Evolutionary conservation across 352 stramenopile species (phyloP).

Genomic region (Phytophthora podocarpi): DNA sequence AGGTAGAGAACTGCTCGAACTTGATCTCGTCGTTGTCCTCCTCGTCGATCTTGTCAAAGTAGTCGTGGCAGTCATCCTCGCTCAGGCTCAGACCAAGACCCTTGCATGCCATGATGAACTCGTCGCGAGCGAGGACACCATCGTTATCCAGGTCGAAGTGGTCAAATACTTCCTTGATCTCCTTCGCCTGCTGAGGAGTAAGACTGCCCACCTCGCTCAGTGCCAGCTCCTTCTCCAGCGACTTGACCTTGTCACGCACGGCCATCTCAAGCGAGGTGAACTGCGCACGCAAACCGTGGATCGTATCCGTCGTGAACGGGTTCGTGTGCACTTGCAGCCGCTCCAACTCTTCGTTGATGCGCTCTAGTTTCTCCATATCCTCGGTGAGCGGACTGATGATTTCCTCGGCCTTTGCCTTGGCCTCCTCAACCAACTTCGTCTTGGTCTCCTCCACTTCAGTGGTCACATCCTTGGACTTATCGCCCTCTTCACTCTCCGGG

Average conservation of each 20-base stretch:
- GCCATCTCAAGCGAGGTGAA: constrained; percentile 84
- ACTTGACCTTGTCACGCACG: constrained; percentile 85
- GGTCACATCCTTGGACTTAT: constrained; percentile 25
- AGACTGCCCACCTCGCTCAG: constrained; percentile 86
- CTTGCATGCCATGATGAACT: constrained; percentile 93
- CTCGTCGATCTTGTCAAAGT: constrained; percentile 88
- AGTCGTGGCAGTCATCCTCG: constrained; percentile 88
- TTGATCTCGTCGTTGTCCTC: constrained; percentile 86
- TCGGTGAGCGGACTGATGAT: constrained; percentile 58
- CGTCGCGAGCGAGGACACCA: constrained; percentile 81
- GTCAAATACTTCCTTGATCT: constrained; percentile 92
- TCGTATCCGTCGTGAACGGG: constrained; percentile 90
- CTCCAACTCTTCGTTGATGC: constrained; percentile 84
- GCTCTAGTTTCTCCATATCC: constrained; percentile 86
- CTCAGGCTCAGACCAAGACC: constrained; percentile 85
- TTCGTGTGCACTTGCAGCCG: constrained; percentile 88
- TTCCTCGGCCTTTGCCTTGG: constrained; percentile 33
- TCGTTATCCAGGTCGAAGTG: constrained; percentile 91
- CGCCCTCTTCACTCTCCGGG: constrained; percentile 36
- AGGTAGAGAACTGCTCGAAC: constrained; percentile 86
- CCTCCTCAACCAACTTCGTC: constrained; percentile 26
- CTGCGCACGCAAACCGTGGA: constrained; percentile 85
- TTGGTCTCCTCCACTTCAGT: constrained; percentile 24
- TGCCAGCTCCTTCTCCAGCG: constrained; percentile 89
- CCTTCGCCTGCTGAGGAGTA: constrained; percentile 79